Evolutionary conservation across 1,284 basidiomycete genomes (phyloP).

Genomic region (Marasmius sp.): DNA sequence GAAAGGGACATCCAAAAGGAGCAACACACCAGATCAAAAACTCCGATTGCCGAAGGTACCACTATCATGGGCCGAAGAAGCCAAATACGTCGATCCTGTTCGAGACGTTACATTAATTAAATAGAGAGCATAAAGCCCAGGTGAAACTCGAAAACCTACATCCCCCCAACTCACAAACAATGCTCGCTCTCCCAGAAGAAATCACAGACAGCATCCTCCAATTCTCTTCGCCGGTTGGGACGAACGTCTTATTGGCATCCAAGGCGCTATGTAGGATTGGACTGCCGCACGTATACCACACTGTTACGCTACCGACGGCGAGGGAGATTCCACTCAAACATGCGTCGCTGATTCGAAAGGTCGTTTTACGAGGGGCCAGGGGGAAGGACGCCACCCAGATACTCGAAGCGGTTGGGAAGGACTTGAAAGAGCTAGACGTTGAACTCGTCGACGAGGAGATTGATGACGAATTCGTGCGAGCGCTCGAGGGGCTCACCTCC

Average conservation of each 20-base stretch:
- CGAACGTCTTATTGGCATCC: not conserved
- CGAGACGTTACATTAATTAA: no score
- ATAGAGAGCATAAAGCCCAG: no score
- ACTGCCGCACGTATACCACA: not conserved
- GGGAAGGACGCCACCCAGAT: not conserved
- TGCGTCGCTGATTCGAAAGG: not conserved
- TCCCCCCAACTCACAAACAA: no score
- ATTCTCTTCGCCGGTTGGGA: not conserved
- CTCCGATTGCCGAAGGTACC: no score
- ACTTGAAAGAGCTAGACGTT: not conserved
- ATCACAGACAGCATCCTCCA: not conserved
- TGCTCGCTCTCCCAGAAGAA: not conserved
- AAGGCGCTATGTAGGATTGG: not conserved
- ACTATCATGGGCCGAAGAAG: no score
- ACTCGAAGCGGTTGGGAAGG: not conserved
- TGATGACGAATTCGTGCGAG: not conserved
- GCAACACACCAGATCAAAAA: no score
- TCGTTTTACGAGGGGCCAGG: not conserved
- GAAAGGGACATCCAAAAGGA: no score
- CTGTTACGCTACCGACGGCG: not conserved
- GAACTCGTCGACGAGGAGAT: not conserved
- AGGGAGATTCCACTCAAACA: not conserved
- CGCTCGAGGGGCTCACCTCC: not conserved
- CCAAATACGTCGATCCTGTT: no score
- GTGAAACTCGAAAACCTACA: no score